Base-by-base conservation (phyloP, 352 stramenopile species). In the Globisporangium abappressorium region DNA sequence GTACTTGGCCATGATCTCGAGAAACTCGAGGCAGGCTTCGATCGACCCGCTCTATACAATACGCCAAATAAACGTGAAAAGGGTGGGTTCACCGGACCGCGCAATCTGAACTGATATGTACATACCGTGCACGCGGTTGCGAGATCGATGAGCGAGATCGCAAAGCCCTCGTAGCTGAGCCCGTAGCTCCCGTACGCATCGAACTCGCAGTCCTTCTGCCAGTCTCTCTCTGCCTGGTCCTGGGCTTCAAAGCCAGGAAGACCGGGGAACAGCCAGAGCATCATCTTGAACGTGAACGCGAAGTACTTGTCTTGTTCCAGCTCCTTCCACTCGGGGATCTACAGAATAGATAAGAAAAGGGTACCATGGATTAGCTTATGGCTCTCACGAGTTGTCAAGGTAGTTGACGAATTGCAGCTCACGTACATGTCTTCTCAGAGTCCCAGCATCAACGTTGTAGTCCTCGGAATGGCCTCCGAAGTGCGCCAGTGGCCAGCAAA, bases 261-360 rank as follows among this genome's bases (percentile, higher is more conserved):
- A 0, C 79, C 78, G 0, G 81, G 79, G 60, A 87, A 84, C 1
- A 87, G 61, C 81, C 81, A 90, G 53, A 81, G 66, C 12, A 90
- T 53, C 4, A 79, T 57, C 47, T 77, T 75, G 68, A 76, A 72
- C 53, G 73, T 79, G 54, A 90, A 78, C 34, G 63, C 65, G 33
- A 76, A 81, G 54, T 90, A 90, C 53, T 86, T 82, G 15, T 80
- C 62, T 49, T 65, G 33, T 41, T 76, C 68, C 9, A 90, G 71
- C 38, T 85, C 78, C 49, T 77, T 57, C 62, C 76, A 78, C 47
- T 77, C 71, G 5, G 72, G 71, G 12, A 81, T 61, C 61, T 82
- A 34, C 54, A 22, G 3, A 38, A 12, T 7, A 15, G 7, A 2
- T 15, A 11, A 9, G 15, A 0, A 15, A 47, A 14, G 36, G 36